Base-by-base conservation (phyloP, 345 rosid genomes). In the Hibiscus trionum region DNA sequence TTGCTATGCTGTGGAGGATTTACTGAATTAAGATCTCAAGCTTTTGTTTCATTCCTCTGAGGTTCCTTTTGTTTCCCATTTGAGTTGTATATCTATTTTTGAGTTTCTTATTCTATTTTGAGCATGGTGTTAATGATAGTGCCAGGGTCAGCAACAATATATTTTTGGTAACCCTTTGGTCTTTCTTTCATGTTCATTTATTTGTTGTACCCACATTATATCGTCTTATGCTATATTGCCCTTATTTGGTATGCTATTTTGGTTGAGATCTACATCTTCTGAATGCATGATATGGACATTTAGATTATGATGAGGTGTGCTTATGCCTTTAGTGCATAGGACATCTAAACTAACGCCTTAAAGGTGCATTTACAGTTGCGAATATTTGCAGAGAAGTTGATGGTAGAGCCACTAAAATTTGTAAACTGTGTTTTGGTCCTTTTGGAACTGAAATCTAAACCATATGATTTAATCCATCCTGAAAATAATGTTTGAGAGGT, bases 151-250 rank as follows among this genome's bases (percentile, higher is more conserved):
- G 58, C 67, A 53, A 69, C 61, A 2, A 39, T 29, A 49, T 33
- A 21, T 63, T 5, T 76, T 66, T 61, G 73, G 61, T 33, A 66
- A 63, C 5, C n/a, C 16, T 66, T 35, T 14, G 26, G 42, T 56
- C 19, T 16, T 33, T n/a, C 49, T 16, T 77, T 60, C 47, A 16
- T 55, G 19, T 64, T 60, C n/a, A 12, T 56, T 75, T 57, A 44
- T 64, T 15, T 58, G 19, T 24, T 57, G 59, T 59, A 69, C 33
- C 31, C 24, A 42, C 42, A 1, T 61, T 21, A 31, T 70, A 39
- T 50, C 72, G 60, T 72, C 69, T 62, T 47, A 11, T 58, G 24
- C 67, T 73, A 64, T 74, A 16, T 60, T 67, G 9, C 69, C 53
- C 61, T 58, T 69, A 35, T 52, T 57, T 56, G 42, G 57, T 29